Conservation (phyloP, 2,329 filamentous ascomycete species). For the Diaporthe australafricana region DNA sequence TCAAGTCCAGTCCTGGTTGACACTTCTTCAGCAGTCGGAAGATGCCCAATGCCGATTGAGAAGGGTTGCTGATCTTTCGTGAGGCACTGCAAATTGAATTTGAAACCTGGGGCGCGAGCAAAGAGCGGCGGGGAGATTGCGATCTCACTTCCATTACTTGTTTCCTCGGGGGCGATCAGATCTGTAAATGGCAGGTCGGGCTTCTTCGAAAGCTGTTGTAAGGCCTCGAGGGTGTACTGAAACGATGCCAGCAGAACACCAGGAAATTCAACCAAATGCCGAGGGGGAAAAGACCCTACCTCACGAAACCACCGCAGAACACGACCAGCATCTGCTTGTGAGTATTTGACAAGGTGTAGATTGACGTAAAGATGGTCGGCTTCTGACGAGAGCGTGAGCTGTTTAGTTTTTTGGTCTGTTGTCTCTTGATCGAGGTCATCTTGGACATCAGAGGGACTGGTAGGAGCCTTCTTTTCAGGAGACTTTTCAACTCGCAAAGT, state of each 20-base stretch:
- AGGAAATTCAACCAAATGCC: constrained; percentile 69
- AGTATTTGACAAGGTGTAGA: constrained; percentile 45
- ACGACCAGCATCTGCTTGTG: constrained; percentile 37
- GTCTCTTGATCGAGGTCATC: neutral
- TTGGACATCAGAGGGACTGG: no score
- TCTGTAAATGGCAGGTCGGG: constrained; percentile 61
- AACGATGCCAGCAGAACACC: constrained; percentile 70
- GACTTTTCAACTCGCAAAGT: constrained; percentile 36
- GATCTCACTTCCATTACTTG: constrained; percentile 37
- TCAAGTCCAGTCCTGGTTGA: constrained; percentile 61
- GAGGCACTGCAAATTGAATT: constrained; percentile 56
- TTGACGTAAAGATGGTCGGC: constrained; percentile 45
- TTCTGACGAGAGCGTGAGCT: constrained; percentile 48
- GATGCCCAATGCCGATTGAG: constrained; percentile 34
- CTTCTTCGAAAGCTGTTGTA: constrained; percentile 63
- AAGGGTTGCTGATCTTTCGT: constrained; percentile 41
- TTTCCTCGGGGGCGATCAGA: constrained; percentile 52
- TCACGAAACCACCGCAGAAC: constrained; percentile 46
- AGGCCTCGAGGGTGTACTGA: constrained; percentile 63
- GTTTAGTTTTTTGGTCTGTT: neutral
- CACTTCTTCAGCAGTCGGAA: constrained; percentile 41
- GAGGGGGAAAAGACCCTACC: constrained; percentile 22
- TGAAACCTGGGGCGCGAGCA: constrained; percentile 58
- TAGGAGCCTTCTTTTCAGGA: neutral
- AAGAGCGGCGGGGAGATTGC: constrained; percentile 62